phyloP scores from a whole-genome alignment of 2,329 filamentous ascomycete genomes.

The Pezicula neosporulosa region DNA sequence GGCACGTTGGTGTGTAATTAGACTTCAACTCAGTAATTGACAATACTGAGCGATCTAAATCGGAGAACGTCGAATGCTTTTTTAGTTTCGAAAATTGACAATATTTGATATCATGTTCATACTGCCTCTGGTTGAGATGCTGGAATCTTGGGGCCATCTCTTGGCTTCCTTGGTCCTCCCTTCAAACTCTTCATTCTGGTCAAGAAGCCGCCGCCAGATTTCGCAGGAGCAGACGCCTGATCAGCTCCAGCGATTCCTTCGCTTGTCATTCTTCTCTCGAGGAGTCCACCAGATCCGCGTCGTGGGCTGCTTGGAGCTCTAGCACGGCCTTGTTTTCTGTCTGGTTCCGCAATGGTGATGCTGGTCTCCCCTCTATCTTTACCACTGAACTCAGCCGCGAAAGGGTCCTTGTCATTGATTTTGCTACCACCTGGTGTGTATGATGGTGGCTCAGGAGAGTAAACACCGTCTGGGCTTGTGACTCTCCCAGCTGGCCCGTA shows the following conservation, averaged over 20 bases:
- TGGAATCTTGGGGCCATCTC: conserved; percentile 27
- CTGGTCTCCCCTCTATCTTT: conserved; percentile 61
- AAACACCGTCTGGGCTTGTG: conserved; percentile 50
- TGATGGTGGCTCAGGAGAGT: conserved; percentile 24
- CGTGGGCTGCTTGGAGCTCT: conserved; percentile 58
- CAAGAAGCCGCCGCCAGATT: conserved; percentile 52
- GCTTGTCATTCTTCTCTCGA: conserved; percentile 64
- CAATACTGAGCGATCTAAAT: no score
- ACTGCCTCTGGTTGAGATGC: conserved; percentile 4
- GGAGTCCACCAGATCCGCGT: conserved; percentile 33
- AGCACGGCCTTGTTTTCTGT: conserved; percentile 29
- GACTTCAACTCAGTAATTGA: no score
- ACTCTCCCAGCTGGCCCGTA: conserved; percentile 56
- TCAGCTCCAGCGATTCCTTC: conserved; percentile 44
- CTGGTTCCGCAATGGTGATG: conserved; percentile 43
- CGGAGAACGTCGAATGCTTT: no score
- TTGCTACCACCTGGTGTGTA: conserved; percentile 30
- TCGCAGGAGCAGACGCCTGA: conserved; percentile 33
- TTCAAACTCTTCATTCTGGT: conserved; percentile 81
- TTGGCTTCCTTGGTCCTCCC: conserved; percentile 55
- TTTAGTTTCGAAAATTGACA: no score
- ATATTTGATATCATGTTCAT: no score
- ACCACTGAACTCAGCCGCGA: conserved; percentile 75
- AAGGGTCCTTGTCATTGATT: conserved; percentile 64
- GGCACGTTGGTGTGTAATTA: no score